Percentiles rank a stretch among this genome's conserved stretches.
Conservation (phyloP, 441 rosid species). For the Euphorbia corollata region DNA sequence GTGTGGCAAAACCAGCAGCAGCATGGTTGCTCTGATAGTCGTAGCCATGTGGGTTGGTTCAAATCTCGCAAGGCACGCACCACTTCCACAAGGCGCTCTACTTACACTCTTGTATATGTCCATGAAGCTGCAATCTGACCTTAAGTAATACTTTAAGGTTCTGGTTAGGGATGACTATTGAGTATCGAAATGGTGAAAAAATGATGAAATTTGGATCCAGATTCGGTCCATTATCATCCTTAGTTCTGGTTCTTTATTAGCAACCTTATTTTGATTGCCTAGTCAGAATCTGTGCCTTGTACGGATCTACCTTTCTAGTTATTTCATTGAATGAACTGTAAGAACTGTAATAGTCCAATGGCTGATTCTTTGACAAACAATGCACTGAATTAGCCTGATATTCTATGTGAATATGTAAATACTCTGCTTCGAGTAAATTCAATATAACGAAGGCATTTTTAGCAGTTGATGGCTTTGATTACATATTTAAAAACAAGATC, state of each 20-base stretch:
- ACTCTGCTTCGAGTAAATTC: not conserved
- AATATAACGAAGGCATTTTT: not conserved
- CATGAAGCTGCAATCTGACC: conserved; percentile 63
- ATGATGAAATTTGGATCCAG: no score
- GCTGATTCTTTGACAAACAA: not conserved
- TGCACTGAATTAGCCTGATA: not conserved
- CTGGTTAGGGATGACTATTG: no score
- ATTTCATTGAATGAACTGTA: not conserved
- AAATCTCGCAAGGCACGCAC: conserved; percentile 66
- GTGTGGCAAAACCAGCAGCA: conserved; percentile 83
- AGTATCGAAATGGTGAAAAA: no score
- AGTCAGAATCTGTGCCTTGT: no score
- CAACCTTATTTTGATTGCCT: no score
- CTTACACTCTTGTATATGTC: conserved; percentile 77
- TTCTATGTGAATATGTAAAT: conserved; percentile 9
- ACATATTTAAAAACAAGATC: not conserved
- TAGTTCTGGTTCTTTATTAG: not conserved
- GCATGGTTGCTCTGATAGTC: conserved; percentile 45
- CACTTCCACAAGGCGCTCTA: conserved; percentile 78
- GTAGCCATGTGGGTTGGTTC: conserved; percentile 78
- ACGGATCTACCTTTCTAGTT: not conserved
- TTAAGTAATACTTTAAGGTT: conserved; percentile 24
- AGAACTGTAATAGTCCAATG: not conserved
- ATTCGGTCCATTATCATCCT: no score
- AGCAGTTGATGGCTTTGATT: not conserved